Evolutionary conservation across 2,329 filamentous ascomycete genomes (phyloP), one percentile per base, ranked within the genome.

Genomic region (Cylindrodendrum hubeiense): DNA sequence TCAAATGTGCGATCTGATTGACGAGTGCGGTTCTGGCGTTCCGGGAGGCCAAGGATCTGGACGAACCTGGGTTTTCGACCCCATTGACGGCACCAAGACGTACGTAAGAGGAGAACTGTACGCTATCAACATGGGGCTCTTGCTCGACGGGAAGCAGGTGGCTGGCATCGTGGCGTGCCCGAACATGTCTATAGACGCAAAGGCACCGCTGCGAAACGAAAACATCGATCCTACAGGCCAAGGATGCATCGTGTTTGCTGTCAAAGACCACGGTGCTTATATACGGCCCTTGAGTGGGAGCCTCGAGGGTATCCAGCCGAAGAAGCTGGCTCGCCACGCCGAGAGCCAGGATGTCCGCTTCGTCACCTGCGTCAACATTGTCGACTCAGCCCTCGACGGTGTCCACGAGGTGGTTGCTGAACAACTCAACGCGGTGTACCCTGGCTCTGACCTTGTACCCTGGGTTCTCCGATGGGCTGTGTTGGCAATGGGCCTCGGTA

Each of bases 71-170:
- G 81, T 89, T 0, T 88, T 89, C 69, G 87, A 89, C 70, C 87
- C 87, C 0, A 89, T 89, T 30, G 87, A 89, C 67, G 87, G 87
- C 8, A 89, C 87, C 2, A 84, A 86, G 76, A 87, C 86, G 1
- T 89, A 87, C 58, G 79, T 89, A 9, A 77, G 79, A 12, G 83
- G 84, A 6, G 79, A 87, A 69, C 82, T 87, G 50, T 89, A 89
- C 68, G 87, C 86, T 60, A 85, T 89, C 75, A 89, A 89, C 63
- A 79, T 87, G 19, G 86, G 81, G 2, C 79, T 89, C 3, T 74
- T 89, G 3, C 78, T 84, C 33, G 84, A 82, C 26, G 84, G 86
- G 4, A 75, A 78, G 61, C 86, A 89, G 72, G 76, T 82, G 2
- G 77, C 88, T 41, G 82, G 83, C 17, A 81, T 84, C 3, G 84